Base-by-base conservation (phyloP, 139 green algal species). In the Parachlorella kessleri region DNA sequence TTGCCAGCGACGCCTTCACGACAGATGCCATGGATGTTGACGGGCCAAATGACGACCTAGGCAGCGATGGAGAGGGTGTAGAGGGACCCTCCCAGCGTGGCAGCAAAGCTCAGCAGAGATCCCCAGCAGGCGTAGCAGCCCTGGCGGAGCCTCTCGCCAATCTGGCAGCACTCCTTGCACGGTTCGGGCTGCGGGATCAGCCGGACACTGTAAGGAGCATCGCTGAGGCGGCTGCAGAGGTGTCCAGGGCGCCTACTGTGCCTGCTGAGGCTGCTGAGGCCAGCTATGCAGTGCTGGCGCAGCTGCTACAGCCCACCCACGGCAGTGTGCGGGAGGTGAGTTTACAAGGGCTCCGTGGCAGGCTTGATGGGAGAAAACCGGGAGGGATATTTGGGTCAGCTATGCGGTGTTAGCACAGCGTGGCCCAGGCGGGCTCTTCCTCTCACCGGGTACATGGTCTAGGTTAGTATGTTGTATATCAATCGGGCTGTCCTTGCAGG, bases 261-360 rank as follows among this genome's bases (percentile, higher is more conserved):
- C 9, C 36, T 33, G 18, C 38, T 75, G 35, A 30, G 72, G 55
- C 48, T 78, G 36, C 40, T 65, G 48, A n/a, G 73, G 54, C 67
- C 33, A 28, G n/a, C 10, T 88, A 83, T 41, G 53, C 30, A 2
- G 32, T 83, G 28, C 75, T 94, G 66, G 24, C 69, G 40, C 41
- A 70, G 1, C 40, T 92, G n/a, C 38, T 94, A 64, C 36, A 81
- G 33, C 72, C 78, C 18, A 40, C n/a, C 33, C 89, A 93, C 70
- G 90, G 84, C 6, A 53, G 32, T 66, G 42, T 86, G n/a, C 36
- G 55, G 3, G 81, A 86, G 6, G 76, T 66, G 3, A 66, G 80
- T 9, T 80, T 85, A 6, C 36, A 75, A 18, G 63, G 92, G 35
- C 69, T 91, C 70, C 84, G 84, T 26, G 59, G 8, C 10, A 26